Base-by-base conservation (phyloP, 306 rosid species). In the Prosopis cineraria region DNA sequence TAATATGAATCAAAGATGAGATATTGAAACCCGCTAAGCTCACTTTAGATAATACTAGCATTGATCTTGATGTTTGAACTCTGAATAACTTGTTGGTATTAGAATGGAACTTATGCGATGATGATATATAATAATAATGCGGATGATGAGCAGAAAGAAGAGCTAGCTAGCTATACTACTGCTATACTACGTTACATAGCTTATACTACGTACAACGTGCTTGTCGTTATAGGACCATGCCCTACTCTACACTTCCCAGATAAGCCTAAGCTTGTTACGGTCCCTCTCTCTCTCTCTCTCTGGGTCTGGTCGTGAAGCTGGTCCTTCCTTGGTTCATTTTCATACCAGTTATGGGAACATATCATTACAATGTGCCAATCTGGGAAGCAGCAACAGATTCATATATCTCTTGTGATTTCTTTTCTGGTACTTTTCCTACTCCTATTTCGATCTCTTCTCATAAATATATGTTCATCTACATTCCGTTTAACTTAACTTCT, bases 221-320 rank as follows among this genome's bases (percentile, higher is more conserved):
- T 52, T n/a, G n/a, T n/a, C n/a, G n/a, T 60, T 44, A 30, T 60
- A 60, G 67, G 67, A 60, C 40, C 67, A 30, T 29, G 67, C 67
- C 67, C 67, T 37, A 11, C 22, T 19, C 45, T 34, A 19, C n/a
- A 22, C 72, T 37, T 1, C 71, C 47, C 72, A 67, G 72, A 40
- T 39, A 67, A 67, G 52, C 72, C 72, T 39, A 67, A 67, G 72
- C n/a, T 67, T 65, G 45, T 64, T 8, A 8, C 34, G 20, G 36
- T 1, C 25, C 3, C 56, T 22, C 14, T 29, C 4, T 58, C 11
- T 19, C 11, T n/a, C 11, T 59, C n/a, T 25, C 8, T 58, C 7
- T 24, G 43, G 8, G 7, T 58, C n/a, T 63, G 43, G 40, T 36
- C 8, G 25, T 36, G 66, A 66, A 66, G 33, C 44, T 39, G 47